A percentile compares a stretch with the other conserved stretches of the same genome.
phyloP scores from a whole-genome alignment of 2,329 filamentous ascomycete genomes.

The Colletotrichum chrysophilum region DNA sequence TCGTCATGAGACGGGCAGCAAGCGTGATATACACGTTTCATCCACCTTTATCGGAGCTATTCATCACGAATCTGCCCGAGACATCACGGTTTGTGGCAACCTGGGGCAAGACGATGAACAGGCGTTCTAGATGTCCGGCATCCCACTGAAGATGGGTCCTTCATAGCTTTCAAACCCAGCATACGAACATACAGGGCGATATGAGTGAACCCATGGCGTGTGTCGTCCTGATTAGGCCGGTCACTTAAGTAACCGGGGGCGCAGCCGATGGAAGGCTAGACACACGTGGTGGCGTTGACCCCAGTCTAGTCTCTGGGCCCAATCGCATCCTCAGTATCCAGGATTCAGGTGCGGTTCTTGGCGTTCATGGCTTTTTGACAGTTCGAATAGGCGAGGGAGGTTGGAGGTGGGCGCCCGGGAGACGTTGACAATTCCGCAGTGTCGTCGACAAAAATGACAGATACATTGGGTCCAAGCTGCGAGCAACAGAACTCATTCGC shows the following conservation, averaged over 20 bases:
- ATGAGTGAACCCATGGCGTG: background rate
- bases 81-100: background rate
- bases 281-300: background rate
- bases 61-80: background rate
- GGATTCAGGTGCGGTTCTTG: background rate
- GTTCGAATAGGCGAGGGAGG: background rate
- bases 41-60: background rate
- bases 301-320: constrained; percentile 1
- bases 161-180: background rate
- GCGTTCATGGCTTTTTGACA: background rate
- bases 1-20: background rate
- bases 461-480: constrained; percentile 1
- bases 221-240: background rate
- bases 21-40: background rate
- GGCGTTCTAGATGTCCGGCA: background rate
- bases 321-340: constrained; percentile 2
- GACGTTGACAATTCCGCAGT: background rate
- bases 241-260: background rate
- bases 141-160: background rate
- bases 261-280: constrained; percentile 4
- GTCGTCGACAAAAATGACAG: background rate
- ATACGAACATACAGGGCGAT: background rate
- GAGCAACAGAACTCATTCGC: background rate
- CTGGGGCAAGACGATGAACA: background rate
- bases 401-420: background rate